These are phyloP conservation scores for Termitomyces sp. DNA, from an alignment of 768 basidiomycete species.

Conservation along the genomic window DNA sequence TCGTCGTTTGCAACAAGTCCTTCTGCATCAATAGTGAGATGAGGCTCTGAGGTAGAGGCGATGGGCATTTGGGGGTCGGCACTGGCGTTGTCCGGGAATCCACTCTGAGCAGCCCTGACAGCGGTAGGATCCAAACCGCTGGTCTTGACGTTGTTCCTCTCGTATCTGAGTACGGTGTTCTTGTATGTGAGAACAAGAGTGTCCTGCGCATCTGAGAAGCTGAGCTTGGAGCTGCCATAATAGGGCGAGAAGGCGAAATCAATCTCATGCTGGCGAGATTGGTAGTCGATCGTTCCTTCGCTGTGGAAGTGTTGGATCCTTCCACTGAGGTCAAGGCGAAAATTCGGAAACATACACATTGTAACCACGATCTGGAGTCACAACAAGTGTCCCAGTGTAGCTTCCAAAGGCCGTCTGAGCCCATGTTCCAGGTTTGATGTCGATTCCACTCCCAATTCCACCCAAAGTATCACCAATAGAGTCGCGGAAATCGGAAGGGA, in stretches of 20 bases:
- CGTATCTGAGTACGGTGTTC: slow-evolving; percentile 46
- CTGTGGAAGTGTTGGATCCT: slow-evolving; percentile 22
- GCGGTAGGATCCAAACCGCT: slow-evolving; percentile 55
- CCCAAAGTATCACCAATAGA: slow-evolving; percentile 60
- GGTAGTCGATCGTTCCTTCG: slow-evolving; percentile 55
- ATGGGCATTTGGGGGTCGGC: slow-evolving; percentile 47
- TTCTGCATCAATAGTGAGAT: slow-evolving; percentile 54
- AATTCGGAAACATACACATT: slow-evolving; percentile 40
- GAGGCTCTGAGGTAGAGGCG: slow-evolving; percentile 36
- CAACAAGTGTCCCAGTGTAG: slow-evolving; percentile 45
- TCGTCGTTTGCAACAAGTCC: slow-evolving; percentile 56
- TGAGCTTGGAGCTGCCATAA: slow-evolving; percentile 38
- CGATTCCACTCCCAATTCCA: slow-evolving; percentile 61
- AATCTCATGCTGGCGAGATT: slow-evolving; percentile 56
- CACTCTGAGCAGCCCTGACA: slow-evolving; percentile 38
- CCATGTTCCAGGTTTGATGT: slow-evolving; percentile 51
- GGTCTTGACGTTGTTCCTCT: slow-evolving; percentile 42
- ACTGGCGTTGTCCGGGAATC: slow-evolving; percentile 24
- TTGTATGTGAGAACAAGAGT: slow-evolving; percentile 51
- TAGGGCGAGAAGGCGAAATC: slow-evolving; percentile 59
- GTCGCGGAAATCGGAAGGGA: slow-evolving; percentile 52
- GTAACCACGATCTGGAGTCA: slow-evolving; percentile 54
- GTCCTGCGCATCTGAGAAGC: slow-evolving; percentile 45
- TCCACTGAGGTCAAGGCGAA: neutral
- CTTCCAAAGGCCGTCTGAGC: slow-evolving; percentile 25